Evolutionary conservation across 768 basidiomycete genomes (phyloP).

Genomic region (Lactifluus piperatus): DNA sequence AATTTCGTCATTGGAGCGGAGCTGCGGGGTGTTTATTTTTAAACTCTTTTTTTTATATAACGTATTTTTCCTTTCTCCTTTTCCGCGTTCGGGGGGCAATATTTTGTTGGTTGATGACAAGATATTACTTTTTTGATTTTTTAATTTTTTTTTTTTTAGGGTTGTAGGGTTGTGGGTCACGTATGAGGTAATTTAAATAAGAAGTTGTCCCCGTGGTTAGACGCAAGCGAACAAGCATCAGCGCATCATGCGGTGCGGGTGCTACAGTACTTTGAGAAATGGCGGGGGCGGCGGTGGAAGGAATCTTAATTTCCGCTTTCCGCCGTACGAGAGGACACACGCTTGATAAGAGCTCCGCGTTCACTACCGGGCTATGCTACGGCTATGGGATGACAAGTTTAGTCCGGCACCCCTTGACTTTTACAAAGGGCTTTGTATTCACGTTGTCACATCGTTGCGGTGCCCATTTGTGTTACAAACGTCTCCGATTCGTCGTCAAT

Average conservation of each 20-base stretch:
- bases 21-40: no score
- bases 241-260: neutral
- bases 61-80: no score
- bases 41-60: no score
- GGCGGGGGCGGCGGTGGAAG: neutral
- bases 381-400: neutral
- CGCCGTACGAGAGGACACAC: neutral
- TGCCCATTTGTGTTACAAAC: slow-evolving; percentile 16
- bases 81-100: no score
- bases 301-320: slow-evolving; percentile 6
- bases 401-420: neutral
- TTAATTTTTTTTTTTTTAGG: no score
- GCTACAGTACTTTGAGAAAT: neutral
- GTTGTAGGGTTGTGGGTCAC: no score
- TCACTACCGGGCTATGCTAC: neutral
- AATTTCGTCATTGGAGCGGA: no score
- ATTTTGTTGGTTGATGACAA: no score
- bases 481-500: slow-evolving; percentile 16
- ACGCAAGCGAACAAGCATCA: neutral
- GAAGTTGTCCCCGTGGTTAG: no score
- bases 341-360: neutral
- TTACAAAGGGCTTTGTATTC: neutral
- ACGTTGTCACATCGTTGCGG: neutral
- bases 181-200: no score
- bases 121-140: no score